Evolutionary conservation across 768 basidiomycete species (phyloP).

Genomic region (Multifurca ochricompacta): DNA sequence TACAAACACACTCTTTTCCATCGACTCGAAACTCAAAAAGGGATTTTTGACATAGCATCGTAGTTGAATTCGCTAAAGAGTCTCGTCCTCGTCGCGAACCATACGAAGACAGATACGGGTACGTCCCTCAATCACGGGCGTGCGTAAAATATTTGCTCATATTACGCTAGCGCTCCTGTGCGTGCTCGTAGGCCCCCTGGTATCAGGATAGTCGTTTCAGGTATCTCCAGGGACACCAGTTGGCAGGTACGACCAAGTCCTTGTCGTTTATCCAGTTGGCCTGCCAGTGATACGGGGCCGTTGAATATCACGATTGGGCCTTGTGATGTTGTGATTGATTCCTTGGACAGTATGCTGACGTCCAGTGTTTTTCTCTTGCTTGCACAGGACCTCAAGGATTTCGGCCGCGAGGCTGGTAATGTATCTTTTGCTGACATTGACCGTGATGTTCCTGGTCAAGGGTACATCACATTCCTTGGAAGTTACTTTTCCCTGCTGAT

Average conservation of each 20-base stretch:
- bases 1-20: slow-evolving; percentile 29
- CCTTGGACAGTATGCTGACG: slow-evolving; percentile 5
- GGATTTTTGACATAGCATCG: slow-evolving; percentile 49
- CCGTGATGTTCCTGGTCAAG: slow-evolving; percentile 75
- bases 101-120: slow-evolving; percentile 51
- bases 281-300: not conserved
- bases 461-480: slow-evolving; percentile 43
- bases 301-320: not conserved
- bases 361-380: not conserved
- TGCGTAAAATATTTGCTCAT: slow-evolving; percentile 3
- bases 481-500: not conserved
- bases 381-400: slow-evolving; percentile 91
- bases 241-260: slow-evolving; percentile 86
- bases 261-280: slow-evolving; percentile 12
- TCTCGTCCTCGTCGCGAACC: slow-evolving; percentile 74
- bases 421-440: slow-evolving; percentile 96
- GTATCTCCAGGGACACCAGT: slow-evolving; percentile 89
- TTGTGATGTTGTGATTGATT: not conserved
- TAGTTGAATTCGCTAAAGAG: slow-evolving; percentile 95
- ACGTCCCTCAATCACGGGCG: not conserved
- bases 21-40: not conserved
- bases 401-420: slow-evolving; percentile 87
- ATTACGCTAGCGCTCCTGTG: slow-evolving; percentile 34
- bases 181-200: slow-evolving; percentile 74
- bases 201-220: slow-evolving; percentile 76